phyloP scores from a whole-genome alignment of 2,329 filamentous ascomycete genomes.

The Arthrobotrys sinensis region DNA sequence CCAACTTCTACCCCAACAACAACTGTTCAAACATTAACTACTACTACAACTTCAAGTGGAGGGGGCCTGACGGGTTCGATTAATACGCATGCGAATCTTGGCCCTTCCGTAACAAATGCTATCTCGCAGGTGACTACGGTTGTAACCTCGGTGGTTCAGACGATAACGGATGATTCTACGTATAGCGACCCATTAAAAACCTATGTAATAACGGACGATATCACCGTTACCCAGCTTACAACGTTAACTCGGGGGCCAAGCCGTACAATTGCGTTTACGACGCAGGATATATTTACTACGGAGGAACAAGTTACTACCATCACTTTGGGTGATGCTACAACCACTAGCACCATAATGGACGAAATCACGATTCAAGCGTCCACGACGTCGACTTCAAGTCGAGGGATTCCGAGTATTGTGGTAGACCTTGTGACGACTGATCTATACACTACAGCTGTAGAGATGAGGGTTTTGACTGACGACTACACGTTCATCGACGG shows the following conservation, averaged over 20 bases:
- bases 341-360: conserved; percentile 10
- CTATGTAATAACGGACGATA: conserved; percentile 13
- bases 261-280: conserved; percentile 6
- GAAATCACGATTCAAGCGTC: not conserved
- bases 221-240: not conserved
- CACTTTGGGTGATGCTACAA: conserved; percentile 4
- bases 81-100: conserved; percentile 28
- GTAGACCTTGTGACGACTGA: conserved; percentile 30
- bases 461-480: conserved; percentile 29
- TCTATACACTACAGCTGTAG: conserved; percentile 17
- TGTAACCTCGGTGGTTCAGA: not conserved
- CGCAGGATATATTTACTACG: conserved; percentile 12
- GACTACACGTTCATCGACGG: conserved; percentile 31
- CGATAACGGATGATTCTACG: conserved; percentile 15
- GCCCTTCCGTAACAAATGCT: not conserved
- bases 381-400: conserved; percentile 6
- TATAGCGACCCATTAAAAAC: conserved; percentile 11
- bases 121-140: conserved; percentile 5
- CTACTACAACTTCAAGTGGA: not conserved
- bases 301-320: conserved; percentile 10
- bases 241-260: conserved; percentile 8
- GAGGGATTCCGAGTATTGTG: conserved; percentile 8
- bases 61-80: conserved; percentile 8
- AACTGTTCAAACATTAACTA: not conserved
- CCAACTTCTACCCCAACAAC: not conserved